Evolutionary conservation across 768 basidiomycete species (phyloP).

Genomic region (Sarcomyxa edulis): DNA sequence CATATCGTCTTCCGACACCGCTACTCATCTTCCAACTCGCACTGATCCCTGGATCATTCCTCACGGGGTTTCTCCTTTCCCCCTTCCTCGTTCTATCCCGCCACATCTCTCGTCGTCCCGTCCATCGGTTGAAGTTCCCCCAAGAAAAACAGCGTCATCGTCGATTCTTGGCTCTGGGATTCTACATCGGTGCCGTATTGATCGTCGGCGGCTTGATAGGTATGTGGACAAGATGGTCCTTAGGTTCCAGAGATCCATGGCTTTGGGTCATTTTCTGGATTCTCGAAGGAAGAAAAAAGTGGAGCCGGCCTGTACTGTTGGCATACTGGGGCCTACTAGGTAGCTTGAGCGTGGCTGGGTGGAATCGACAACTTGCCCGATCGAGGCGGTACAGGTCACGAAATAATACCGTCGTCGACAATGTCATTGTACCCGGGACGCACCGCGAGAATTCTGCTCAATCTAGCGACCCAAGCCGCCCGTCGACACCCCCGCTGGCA

Average conservation of each 20-base stretch:
- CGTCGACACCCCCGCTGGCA: constrained; percentile 12
- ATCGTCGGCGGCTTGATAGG: constrained; percentile 84
- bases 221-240: constrained; percentile 87
- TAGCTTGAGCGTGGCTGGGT: constrained; percentile 84
- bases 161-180: constrained; percentile 77
- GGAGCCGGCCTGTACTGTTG: constrained; percentile 75
- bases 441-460: constrained; percentile 12
- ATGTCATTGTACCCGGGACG: constrained; percentile 19
- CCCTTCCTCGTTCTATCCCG: constrained; percentile 90
- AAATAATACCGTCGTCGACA: constrained; percentile 22
- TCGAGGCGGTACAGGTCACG: constrained; percentile 62
- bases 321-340: constrained; percentile 83
- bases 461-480: constrained; percentile 4
- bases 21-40: constrained; percentile 89
- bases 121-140: constrained; percentile 76
- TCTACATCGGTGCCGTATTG: constrained; percentile 71
- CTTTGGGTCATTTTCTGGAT: constrained; percentile 78
- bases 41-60: constrained; percentile 84
- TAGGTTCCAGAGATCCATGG: constrained; percentile 82
- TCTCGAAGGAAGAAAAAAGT: constrained; percentile 66
- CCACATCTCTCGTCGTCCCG: constrained; percentile 83
- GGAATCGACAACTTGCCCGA: constrained; percentile 87
- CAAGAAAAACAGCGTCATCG: constrained; percentile 80
- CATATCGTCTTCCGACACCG: constrained; percentile 90
- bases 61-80: constrained; percentile 92